Conservation (phyloP, 805 yeast genomes). For the Candida pini region DNA sequence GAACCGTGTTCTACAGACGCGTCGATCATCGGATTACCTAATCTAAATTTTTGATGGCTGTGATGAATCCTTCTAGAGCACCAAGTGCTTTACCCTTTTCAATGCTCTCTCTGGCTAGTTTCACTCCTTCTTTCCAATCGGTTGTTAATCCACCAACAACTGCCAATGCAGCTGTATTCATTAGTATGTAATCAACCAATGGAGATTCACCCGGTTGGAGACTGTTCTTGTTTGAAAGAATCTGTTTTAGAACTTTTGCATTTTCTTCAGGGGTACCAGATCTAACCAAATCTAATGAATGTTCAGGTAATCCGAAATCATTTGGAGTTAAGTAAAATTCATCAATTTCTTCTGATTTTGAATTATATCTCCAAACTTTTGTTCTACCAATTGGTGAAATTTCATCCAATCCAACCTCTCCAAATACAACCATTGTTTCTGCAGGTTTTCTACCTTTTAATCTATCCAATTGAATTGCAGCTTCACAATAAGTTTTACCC, state of each 20-base stretch:
- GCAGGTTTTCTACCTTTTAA: conserved; percentile 36
- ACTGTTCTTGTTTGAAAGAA: conserved; percentile 39
- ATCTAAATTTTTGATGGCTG: conserved; percentile 23
- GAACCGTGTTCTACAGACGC: too few species aligned
- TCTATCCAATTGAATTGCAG: conserved; percentile 60
- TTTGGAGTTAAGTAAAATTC: conserved; percentile 50
- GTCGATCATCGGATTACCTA: too few species aligned
- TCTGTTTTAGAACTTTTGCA: conserved; percentile 50
- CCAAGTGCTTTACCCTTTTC: conserved; percentile 57
- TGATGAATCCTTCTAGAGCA: conserved; percentile 53
- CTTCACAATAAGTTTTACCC: conserved; percentile 81
- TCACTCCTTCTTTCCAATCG: conserved; percentile 75
- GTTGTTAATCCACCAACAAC: conserved; percentile 65
- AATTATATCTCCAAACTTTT: conserved; percentile 61
- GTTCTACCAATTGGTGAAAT: conserved; percentile 85
- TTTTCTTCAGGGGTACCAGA: conserved; percentile 88
- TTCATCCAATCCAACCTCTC: conserved; percentile 88
- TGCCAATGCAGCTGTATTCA: conserved; percentile 86
- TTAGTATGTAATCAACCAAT: conserved; percentile 78
- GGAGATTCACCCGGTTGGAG: conserved; percentile 48
- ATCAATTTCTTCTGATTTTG: conserved; percentile 35
- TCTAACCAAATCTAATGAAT: conserved; percentile 57
- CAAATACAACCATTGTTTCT: conserved; percentile 84
- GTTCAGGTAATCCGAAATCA: conserved; percentile 79
- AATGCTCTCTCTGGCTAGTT: conserved; percentile 64